Percentiles rank a stretch among this genome's conserved stretches.
These are phyloP conservation scores for Chalciporus pseudorubinellus DNA, from an alignment of 768 basidiomycete species.

Conservation along the genomic window DNA sequence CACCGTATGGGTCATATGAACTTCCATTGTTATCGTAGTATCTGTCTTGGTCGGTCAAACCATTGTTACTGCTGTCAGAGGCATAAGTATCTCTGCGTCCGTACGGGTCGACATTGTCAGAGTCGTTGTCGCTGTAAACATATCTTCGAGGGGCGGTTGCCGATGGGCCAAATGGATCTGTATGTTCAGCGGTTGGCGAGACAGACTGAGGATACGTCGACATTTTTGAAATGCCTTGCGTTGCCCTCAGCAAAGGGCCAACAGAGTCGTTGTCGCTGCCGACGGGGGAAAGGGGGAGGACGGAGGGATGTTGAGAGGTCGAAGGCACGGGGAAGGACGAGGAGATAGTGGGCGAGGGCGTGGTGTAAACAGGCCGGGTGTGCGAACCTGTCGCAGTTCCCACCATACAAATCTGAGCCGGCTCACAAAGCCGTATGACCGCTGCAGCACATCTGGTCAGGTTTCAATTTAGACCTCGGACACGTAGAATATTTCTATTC, in stretches of 20 bases:
- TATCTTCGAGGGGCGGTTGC: constrained; percentile 39
- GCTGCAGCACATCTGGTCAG: neutral
- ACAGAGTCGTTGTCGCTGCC: constrained; percentile 18
- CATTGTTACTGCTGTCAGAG: constrained; percentile 68
- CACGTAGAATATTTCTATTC: neutral
- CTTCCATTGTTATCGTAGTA: constrained; percentile 64
- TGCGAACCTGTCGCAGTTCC: constrained; percentile 15
- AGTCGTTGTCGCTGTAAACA: constrained; percentile 74
- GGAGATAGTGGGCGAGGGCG: neutral
- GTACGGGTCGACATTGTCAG: constrained; percentile 62
- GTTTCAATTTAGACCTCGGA: neutral
- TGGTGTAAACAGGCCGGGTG: neutral
- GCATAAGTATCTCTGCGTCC: constrained; percentile 64
- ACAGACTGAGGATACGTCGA: constrained; percentile 54
- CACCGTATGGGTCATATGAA: constrained; percentile 65
- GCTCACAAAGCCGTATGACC: constrained; percentile 10
- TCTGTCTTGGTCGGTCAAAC: constrained; percentile 39
- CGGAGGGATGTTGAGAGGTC: neutral
- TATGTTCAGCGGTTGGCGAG: constrained; percentile 58
- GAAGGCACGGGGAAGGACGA: constrained; percentile 1
- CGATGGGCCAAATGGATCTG: constrained; percentile 61
- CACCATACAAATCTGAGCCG: constrained; percentile 16
- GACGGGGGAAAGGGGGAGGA: constrained; percentile 2
- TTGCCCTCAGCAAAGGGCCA: constrained; percentile 13
- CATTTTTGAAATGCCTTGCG: constrained; percentile 24